Conservation (phyloP, 148 eudicot species). For the Rheum nobile region DNA sequence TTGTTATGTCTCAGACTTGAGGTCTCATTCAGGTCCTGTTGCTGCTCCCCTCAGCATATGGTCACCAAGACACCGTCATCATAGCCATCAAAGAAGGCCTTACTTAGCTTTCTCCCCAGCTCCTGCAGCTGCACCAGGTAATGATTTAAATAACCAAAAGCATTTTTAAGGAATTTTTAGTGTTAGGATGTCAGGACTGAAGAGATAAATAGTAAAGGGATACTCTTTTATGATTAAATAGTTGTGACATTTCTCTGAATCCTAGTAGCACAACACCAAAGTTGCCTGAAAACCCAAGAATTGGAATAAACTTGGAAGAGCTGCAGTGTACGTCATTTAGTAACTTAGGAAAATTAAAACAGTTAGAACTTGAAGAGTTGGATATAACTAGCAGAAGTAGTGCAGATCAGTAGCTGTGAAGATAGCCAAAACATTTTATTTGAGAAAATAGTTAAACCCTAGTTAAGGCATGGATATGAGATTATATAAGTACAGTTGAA, state of each 20-base stretch:
- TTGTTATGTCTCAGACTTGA: background rate
- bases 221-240: background rate
- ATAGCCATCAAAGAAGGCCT: conserved; percentile 30
- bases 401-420: background rate
- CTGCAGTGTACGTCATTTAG: background rate
- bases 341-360: background rate
- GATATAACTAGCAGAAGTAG: background rate
- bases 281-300: background rate
- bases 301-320: background rate
- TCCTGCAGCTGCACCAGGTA: conserved; percentile 56
- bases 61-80: conserved; percentile 28
- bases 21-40: conserved; percentile 35
- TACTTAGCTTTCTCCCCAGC: conserved; percentile 31
- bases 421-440: background rate
- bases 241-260: background rate
- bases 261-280: background rate
- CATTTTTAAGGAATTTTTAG: background rate
- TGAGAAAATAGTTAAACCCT: background rate
- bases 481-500: background rate
- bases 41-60: conserved; percentile 30
- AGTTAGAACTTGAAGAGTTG: background rate
- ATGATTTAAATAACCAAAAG: background rate
- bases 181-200: background rate
- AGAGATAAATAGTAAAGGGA: background rate
- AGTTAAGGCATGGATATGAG: background rate